Percentiles rank a stretch among this genome's conserved stretches.
Evolutionary conservation across 1,139 yeast genomes (phyloP).

Genomic region (Candida sp.): DNA sequence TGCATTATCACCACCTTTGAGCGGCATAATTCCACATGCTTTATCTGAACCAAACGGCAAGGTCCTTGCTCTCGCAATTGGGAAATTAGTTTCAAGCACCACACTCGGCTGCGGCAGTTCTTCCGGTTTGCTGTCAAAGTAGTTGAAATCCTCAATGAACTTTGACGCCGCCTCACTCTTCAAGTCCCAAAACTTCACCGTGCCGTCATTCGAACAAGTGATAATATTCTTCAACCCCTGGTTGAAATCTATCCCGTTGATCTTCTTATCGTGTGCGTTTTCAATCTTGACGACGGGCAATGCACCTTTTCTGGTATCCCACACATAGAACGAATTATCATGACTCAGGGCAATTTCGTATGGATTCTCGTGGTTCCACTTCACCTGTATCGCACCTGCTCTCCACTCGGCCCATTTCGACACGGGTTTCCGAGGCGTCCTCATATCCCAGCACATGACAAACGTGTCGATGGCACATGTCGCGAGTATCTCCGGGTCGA

Average conservation of each 20-base stretch:
- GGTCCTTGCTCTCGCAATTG: conserved; percentile 87
- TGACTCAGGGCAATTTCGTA: conserved; percentile 86
- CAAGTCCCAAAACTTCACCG: conserved; percentile 89
- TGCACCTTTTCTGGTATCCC: conserved; percentile 91
- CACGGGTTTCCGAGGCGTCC: conserved; percentile 75
- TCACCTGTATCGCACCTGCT: conserved; percentile 94
- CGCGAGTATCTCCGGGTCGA: conserved; percentile 86
- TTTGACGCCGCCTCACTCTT: conserved; percentile 26
- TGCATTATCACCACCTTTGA: conserved; percentile 83
- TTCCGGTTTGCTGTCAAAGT: conserved; percentile 23
- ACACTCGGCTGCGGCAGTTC: conserved; percentile 46
- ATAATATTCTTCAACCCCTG: conserved; percentile 63
- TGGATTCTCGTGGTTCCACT: conserved; percentile 85
- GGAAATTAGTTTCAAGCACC: conserved; percentile 74
- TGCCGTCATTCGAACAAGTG: conserved; percentile 85
- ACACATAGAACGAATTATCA: conserved; percentile 75
- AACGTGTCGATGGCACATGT: conserved; percentile 94
- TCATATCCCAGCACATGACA: conserved; percentile 89
- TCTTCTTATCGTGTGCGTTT: conserved; percentile 78
- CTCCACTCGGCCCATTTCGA: conserved; percentile 90
- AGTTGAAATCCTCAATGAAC: conserved; percentile 23
- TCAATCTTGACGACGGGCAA: conserved; percentile 67
- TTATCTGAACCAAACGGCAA: conserved; percentile 88
- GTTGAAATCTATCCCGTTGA: conserved; percentile 88
- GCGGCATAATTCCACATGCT: conserved; percentile 84